Conservation (phyloP, 345 rosid genomes). For the Salix exigua region DNA sequence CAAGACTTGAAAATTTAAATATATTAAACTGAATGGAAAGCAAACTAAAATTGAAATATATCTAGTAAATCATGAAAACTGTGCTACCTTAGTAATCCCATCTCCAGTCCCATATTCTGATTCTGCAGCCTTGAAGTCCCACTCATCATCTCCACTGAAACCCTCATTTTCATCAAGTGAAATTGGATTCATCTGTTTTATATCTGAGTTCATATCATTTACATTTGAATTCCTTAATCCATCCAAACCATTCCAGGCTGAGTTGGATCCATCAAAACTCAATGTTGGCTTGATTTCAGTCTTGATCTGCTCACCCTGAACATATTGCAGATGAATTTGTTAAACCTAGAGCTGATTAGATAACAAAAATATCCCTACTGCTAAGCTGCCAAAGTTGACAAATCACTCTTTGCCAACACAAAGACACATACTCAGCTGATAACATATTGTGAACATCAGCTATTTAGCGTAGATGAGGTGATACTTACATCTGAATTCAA, state of each 20-base stretch:
- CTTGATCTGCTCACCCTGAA: slow-evolving; percentile 9
- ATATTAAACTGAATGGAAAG: background rate
- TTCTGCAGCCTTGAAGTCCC: slow-evolving; percentile 39
- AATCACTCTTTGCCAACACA: background rate
- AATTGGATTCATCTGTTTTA: slow-evolving; percentile 3
- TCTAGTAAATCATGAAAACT: background rate
- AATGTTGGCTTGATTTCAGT: background rate
- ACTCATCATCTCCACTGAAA: slow-evolving; percentile 27
- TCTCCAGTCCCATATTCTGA: slow-evolving; percentile 7
- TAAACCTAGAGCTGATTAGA: background rate
- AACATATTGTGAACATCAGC: background rate
- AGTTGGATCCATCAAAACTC: background rate
- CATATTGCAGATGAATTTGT: background rate
- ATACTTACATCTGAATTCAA: background rate
- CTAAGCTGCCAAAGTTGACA: background rate
- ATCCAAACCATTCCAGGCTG: slow-evolving; percentile 14
- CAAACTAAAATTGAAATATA: background rate
- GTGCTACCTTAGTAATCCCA: slow-evolving; percentile 1
- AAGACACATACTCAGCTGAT: background rate
- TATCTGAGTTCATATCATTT: background rate
- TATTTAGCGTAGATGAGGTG: background rate
- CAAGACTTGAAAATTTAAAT: background rate
- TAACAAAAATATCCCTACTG: background rate
- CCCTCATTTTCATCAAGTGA: slow-evolving; percentile 17
- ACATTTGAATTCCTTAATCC: background rate